A percentile compares a stretch with the other conserved stretches of the same genome.
Conservation (phyloP, 305 asterid genomes). For the Caryopteris hybrid region DNA sequence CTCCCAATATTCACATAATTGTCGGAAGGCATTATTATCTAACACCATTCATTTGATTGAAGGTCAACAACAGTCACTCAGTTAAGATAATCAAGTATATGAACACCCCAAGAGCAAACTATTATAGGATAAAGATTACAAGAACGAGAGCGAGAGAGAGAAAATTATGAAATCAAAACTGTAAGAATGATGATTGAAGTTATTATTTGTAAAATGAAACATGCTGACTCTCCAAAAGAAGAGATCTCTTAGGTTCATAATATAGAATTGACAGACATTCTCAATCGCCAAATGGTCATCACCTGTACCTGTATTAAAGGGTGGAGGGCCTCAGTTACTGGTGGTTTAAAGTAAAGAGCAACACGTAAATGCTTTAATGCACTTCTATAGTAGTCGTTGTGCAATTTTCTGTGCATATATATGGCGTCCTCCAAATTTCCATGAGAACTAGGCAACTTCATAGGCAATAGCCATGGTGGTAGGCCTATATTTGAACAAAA, state of each 20-base stretch:
- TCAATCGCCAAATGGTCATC: slow-evolving; percentile 3
- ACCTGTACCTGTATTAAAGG: slow-evolving; percentile 77
- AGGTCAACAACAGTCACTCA: neutral
- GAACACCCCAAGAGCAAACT: neutral
- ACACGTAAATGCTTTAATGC: slow-evolving; percentile 57
- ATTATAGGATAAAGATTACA: neutral
- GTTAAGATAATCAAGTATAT: neutral
- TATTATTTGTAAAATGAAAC: neutral
- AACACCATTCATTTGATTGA: neutral
- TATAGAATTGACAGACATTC: neutral
- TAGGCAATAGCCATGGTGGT: slow-evolving; percentile 79
- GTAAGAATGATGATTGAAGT: neutral
- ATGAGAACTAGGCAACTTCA: slow-evolving; percentile 50
- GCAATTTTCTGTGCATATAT: slow-evolving; percentile 39
- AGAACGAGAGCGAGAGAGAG: neutral
- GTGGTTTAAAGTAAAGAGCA: slow-evolving; percentile 59
- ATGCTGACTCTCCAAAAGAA: neutral
- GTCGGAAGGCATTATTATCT: neutral
- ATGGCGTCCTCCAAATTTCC: slow-evolving; percentile 54
- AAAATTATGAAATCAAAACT: neutral
- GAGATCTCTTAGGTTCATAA: neutral
- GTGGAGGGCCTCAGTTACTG: slow-evolving; percentile 70
- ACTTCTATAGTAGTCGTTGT: slow-evolving; percentile 38
- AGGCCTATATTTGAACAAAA: slow-evolving; percentile 41
- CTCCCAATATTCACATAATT: neutral